A percentile compares a stretch with the other conserved stretches of the same genome.
These are phyloP conservation scores for Penicillium glabrum DNA, from an alignment of 2,329 filamentous ascomycete species.

Conservation along the genomic window DNA sequence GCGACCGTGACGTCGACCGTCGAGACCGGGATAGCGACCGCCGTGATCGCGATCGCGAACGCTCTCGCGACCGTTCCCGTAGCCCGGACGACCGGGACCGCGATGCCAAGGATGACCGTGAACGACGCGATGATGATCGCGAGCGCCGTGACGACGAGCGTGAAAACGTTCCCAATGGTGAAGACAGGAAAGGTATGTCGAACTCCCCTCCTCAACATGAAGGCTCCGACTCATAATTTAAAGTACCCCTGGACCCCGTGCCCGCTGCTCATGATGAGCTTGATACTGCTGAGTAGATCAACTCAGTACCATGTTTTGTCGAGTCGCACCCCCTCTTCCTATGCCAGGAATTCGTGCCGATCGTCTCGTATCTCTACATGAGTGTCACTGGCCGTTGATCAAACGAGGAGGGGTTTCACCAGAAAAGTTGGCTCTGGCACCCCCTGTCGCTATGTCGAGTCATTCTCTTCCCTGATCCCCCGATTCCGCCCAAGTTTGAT, in stretches of 20 bases:
- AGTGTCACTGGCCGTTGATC: background rate
- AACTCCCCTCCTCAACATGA: background rate
- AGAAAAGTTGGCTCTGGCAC: background rate
- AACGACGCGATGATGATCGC: constrained; percentile 60
- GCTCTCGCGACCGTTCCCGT: constrained; percentile 25
- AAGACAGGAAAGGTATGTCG: constrained; percentile 79
- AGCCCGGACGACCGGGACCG: constrained; percentile 26
- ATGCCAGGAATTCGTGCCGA: background rate
- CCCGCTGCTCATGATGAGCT: constrained; percentile 88
- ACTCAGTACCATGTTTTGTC: constrained; percentile 16
- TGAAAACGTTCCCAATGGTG: constrained; percentile 77
- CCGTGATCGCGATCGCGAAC: constrained; percentile 49
- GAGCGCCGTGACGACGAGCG: constrained; percentile 70
- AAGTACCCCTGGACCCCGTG: constrained; percentile 68
- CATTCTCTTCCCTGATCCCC: background rate
- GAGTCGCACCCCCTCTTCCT: background rate
- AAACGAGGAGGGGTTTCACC: background rate
- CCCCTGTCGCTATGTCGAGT: background rate
- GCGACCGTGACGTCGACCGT: constrained; percentile 70
- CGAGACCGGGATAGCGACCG: constrained; percentile 45
- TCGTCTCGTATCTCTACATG: background rate
- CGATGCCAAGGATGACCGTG: constrained; percentile 22
- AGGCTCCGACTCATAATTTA: constrained; percentile 10
- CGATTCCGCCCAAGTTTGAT: background rate
- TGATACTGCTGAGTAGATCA: constrained; percentile 78